A percentile compares a stretch with the other conserved stretches of the same genome.
These are phyloP conservation scores for Puccinia coronata DNA, from an alignment of 1,284 basidiomycete genomes.

Conservation along the genomic window DNA sequence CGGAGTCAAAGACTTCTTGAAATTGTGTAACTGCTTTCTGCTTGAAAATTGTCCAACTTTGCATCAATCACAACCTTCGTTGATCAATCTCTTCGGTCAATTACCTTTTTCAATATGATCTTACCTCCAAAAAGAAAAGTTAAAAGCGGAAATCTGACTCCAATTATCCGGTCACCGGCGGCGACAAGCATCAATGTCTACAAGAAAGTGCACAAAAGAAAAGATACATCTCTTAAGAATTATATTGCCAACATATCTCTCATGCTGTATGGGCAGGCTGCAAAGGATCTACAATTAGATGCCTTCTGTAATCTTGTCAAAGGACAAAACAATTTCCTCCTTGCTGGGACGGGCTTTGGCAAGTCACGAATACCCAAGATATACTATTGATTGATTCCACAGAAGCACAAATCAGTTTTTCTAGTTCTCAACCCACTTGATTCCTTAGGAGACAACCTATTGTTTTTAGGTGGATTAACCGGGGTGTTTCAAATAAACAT, in stretches of 20 bases:
- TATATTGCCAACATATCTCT: not conserved
- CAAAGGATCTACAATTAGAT: not conserved
- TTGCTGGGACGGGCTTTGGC: not conserved
- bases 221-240: not conserved
- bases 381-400: not conserved
- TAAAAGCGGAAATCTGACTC: no score
- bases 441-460: not conserved
- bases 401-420: not conserved
- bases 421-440: not conserved
- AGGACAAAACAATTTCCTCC: not conserved
- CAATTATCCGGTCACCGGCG: no score
- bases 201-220: not conserved
- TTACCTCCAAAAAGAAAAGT: no score
- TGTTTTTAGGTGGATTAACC: no score
- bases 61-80: no score
- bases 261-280: not conserved
- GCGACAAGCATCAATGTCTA: not conserved
- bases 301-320: no score
- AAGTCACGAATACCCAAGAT: slow-evolving; percentile 12
- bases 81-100: no score
- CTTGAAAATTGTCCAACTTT: no score
- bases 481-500: no score
- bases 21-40: no score
- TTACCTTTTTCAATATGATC: no score
- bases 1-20: no score